These are phyloP conservation scores for Ophiostoma tasmaniense DNA, from an alignment of 2,329 filamentous ascomycete species.

Conservation along the genomic window DNA sequence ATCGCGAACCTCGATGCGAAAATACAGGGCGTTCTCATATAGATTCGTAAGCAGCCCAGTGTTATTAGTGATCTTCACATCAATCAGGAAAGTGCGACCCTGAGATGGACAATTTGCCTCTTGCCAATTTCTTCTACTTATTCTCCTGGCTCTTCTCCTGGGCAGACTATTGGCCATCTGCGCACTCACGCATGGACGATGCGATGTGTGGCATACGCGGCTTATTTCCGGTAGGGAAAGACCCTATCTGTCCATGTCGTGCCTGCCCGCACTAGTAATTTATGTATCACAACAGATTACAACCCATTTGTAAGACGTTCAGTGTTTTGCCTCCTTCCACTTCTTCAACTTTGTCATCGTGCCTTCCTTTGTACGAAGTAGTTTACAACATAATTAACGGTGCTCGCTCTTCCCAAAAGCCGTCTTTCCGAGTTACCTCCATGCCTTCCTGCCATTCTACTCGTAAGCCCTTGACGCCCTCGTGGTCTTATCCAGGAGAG, in stretches of 20 bases:
- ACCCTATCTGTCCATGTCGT: neutral
- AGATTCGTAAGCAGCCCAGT: neutral
- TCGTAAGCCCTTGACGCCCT: no score
- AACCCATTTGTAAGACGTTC: neutral
- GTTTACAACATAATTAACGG: neutral
- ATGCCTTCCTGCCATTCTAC: no score
- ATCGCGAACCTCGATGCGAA: neutral
- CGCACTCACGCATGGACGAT: neutral
- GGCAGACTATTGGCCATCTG: neutral
- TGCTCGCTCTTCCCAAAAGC: no score
- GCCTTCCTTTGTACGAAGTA: neutral
- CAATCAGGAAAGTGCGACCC: neutral
- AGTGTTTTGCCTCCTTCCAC: neutral
- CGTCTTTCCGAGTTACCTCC: no score
- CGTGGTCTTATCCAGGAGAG: neutral
- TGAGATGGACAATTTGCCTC: neutral
- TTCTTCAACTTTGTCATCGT: neutral
- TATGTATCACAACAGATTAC: neutral
- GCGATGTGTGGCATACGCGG: neutral
- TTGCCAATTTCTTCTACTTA: no score
- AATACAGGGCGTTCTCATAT: neutral
- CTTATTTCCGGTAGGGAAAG: slow-evolving; percentile 13
- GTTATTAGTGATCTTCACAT: neutral
- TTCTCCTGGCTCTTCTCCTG: neutral
- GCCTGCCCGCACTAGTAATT: neutral